phyloP scores from a whole-genome alignment of 2,329 filamentous ascomycete species.

The Penicillium sp. region DNA sequence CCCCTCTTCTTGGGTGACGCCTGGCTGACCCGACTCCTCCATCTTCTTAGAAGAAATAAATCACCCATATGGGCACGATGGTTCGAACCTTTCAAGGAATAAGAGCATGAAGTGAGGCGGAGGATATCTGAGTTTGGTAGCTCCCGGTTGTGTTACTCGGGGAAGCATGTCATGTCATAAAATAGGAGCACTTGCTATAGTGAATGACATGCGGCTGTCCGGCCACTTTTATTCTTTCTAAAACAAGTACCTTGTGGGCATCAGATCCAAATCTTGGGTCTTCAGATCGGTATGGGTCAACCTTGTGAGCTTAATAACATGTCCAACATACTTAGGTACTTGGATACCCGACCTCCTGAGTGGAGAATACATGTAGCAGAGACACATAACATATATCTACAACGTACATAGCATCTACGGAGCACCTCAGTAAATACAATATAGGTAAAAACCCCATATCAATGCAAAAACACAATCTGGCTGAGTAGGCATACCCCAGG shows the following conservation, averaged over 20 bases:
- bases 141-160: neutral
- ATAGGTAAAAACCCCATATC: neutral
- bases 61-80: neutral
- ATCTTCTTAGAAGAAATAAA: conserved; percentile 18
- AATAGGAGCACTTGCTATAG: conserved; percentile 1
- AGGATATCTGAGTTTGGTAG: neutral
- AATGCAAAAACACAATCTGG: neutral
- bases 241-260: conserved; percentile 20
- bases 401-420: neutral
- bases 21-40: conserved; percentile 5
- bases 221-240: conserved; percentile 14
- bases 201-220: conserved; percentile 10
- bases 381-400: neutral
- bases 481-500: neutral
- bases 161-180: conserved; percentile 2
- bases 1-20: neutral
- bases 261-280: conserved; percentile 10
- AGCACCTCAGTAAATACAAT: neutral
- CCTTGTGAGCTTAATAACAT: conserved; percentile 6
- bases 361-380: neutral
- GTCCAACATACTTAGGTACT: neutral
- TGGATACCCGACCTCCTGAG: neutral
- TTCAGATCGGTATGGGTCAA: conserved; percentile 8
- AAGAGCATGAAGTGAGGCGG: neutral
- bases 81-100: neutral